Evolutionary conservation across 768 basidiomycete genomes (phyloP), one percentile per base, ranked within the genome.

Genomic region (Mrakia gelida): DNA sequence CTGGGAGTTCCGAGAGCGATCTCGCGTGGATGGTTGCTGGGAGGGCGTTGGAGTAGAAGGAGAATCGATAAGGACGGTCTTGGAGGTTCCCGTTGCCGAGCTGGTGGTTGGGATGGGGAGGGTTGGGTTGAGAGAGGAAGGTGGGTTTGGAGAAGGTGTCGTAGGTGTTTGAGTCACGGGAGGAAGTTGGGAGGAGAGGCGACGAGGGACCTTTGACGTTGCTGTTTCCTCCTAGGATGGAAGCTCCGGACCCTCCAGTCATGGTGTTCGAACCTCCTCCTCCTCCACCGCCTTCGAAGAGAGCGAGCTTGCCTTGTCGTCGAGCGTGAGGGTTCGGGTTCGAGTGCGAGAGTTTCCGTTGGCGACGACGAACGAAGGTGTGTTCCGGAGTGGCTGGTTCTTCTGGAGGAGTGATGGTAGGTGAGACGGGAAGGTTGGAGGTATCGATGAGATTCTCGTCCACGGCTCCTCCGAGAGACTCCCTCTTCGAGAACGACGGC

Each of bases 11-110:
- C 76, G 92, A 90, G 23, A 99, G 86, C 80, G 92, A 95, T 26
- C 95, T 89, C 0, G 97, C 93, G 85, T 98, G 96, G 70, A 99
- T 98, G 1, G 97, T 98, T 0, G 94, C 92, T 3, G 91, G 90
- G 71, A 97, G 86, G 6, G 91, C 88, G 82, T 97, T 98, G 26
- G 94, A 98, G 85, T 98, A 99, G 86, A 98, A 99, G 0, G 97
- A 98, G 86, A 98, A 99, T 65, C 97, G 89, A 83, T 98, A 98
- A 13, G 95, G 96, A 81, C 94, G 87, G 82, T 95, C 94, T 80
- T 94, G 91, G 0, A 82, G 85, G 67, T 38, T 43, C 26, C 34
- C 49, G 65, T 38, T 38, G 65, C 65, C 65, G 32, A 67, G 65
- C 15, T 43, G 71, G 28, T 79, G 72, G 76, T 75, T 75, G 80